Percentiles rank a stretch among this genome's conserved stretches.
These are phyloP conservation scores for Fragilaria crotonensis DNA, from an alignment of 108 stramenopile species.

Conservation along the genomic window DNA sequence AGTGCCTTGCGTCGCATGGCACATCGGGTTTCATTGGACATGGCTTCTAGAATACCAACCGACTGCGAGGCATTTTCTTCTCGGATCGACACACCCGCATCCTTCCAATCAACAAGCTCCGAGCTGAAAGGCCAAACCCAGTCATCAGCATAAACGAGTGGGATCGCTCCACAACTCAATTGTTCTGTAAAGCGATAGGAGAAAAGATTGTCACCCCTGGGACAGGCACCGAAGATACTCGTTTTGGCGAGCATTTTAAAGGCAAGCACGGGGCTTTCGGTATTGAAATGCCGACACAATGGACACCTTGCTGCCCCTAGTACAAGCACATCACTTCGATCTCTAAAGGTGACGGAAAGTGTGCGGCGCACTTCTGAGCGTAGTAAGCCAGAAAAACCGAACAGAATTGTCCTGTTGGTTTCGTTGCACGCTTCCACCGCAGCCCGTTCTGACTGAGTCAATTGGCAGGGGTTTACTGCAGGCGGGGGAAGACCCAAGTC, in stretches of 20 bases:
- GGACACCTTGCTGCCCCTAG: neutral
- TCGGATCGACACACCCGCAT: neutral
- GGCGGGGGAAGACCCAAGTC: slow-evolving; percentile 16
- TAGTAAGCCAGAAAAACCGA: neutral
- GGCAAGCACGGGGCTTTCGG: neutral
- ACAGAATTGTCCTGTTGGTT: neutral
- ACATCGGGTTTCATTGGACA: slow-evolving; percentile 8
- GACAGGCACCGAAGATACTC: neutral
- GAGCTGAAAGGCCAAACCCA: slow-evolving; percentile 29
- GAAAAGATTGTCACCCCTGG: slow-evolving; percentile 42
- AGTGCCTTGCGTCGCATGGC: slow-evolving; percentile 3
- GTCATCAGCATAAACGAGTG: slow-evolving; percentile 25
- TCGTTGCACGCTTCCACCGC: neutral
- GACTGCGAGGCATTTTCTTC: neutral
- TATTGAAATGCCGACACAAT: neutral
- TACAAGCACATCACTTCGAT: neutral
- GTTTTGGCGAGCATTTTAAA: neutral
- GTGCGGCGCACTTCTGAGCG: neutral
- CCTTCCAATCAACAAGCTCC: slow-evolving; percentile 12
- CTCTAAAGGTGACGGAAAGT: neutral
- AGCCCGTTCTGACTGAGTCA: neutral
- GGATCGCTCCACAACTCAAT: slow-evolving; percentile 33
- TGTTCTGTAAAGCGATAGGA: slow-evolving; percentile 36
- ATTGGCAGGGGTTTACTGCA: neutral
- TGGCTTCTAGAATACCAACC: slow-evolving; percentile 5